Evolutionary conservation across 1,284 basidiomycete species (phyloP).

Genomic region (Psilocybe mexicana): DNA sequence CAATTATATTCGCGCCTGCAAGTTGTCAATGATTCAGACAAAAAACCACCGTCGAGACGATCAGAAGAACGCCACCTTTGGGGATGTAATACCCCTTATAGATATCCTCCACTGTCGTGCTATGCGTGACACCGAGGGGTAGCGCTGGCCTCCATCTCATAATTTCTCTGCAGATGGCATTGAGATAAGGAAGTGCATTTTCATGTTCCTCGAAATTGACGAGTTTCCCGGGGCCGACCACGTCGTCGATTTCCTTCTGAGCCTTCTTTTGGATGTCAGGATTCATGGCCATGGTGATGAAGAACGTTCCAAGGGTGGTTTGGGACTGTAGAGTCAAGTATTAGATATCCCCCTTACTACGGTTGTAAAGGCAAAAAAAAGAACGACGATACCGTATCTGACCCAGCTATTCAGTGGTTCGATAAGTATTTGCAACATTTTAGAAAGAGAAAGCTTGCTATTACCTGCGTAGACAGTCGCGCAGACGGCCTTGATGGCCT

Average conservation of each 20-base stretch:
- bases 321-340: slow-evolving; percentile 9
- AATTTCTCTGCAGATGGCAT: slow-evolving; percentile 28
- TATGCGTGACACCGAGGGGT: slow-evolving; percentile 14
- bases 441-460: background rate
- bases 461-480: background rate
- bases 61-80: slow-evolving; percentile 8
- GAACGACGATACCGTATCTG: background rate
- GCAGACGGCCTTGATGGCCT: background rate
- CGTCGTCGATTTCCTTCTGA: slow-evolving; percentile 50
- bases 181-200: slow-evolving; percentile 13
- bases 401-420: background rate
- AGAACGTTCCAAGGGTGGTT: slow-evolving; percentile 1
- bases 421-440: background rate
- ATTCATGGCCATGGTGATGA: slow-evolving; percentile 39
- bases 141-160: slow-evolving; percentile 17
- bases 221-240: slow-evolving; percentile 43
- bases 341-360: background rate
- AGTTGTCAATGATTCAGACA: background rate
- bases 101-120: slow-evolving; percentile 15
- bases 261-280: slow-evolving; percentile 48
- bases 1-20: background rate
- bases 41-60: background rate
- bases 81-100: slow-evolving; percentile 22
- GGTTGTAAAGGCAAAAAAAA: background rate
- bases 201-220: slow-evolving; percentile 44